Conservation (phyloP, 108 stramenopile genomes). For the Nannochloropsis salina region DNA sequence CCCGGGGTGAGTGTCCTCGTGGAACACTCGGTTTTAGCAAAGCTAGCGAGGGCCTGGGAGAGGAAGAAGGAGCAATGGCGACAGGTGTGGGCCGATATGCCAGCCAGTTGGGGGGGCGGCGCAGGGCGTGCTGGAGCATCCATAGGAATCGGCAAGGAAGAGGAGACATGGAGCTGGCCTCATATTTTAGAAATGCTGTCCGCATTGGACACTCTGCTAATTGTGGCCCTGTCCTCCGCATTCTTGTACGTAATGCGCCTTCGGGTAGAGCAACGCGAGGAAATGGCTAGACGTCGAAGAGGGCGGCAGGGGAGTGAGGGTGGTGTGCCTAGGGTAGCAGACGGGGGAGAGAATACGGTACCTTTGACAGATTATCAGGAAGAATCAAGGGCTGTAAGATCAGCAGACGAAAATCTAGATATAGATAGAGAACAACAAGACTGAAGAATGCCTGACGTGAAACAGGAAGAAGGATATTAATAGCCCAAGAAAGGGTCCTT, state of each 20-base stretch:
- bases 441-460: too few relatives aligned
- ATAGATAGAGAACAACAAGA: too few relatives aligned
- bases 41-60: neutral
- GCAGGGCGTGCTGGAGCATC: neutral
- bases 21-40: neutral
- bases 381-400: too few relatives aligned
- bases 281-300: neutral
- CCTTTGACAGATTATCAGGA: too few relatives aligned
- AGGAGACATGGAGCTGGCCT: neutral
- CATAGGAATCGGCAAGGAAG: neutral
- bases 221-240: neutral
- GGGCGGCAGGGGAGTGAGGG: neutral
- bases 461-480: too few relatives aligned
- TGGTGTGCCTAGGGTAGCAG: too few relatives aligned
- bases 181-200: neutral
- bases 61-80: neutral
- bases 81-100: neutral
- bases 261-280: neutral
- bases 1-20: neutral
- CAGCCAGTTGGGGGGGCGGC: neutral
- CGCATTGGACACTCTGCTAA: neutral
- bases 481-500: too few relatives aligned
- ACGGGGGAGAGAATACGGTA: too few relatives aligned
- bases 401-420: too few relatives aligned
- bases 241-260: conserved; percentile 13